phyloP scores from a whole-genome alignment of 2,329 filamentous ascomycete genomes.

The Colletotrichum trifolii region DNA sequence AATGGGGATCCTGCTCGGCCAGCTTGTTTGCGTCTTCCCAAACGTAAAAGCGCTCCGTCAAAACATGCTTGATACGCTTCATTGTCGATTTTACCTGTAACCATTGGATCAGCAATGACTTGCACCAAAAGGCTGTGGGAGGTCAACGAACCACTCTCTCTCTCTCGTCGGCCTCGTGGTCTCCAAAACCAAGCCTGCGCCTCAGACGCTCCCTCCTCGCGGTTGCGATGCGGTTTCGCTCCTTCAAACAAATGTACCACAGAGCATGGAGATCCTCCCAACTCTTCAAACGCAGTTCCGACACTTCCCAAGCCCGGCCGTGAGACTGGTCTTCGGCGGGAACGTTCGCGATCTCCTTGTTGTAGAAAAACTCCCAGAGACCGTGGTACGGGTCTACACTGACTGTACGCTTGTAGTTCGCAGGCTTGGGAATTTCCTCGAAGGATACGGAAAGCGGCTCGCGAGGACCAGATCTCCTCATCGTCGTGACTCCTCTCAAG shows the following conservation, averaged over 20 bases:
- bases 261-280: slow-evolving; percentile 93
- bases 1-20: slow-evolving; percentile 74
- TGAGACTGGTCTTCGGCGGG: slow-evolving; percentile 78
- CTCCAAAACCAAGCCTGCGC: slow-evolving; percentile 78
- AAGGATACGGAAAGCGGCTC: slow-evolving; percentile 80
- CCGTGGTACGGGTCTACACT: slow-evolving; percentile 80
- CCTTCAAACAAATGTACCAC: slow-evolving; percentile 95
- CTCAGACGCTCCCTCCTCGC: slow-evolving; percentile 75
- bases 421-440: slow-evolving; percentile 78
- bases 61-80: slow-evolving; percentile 82
- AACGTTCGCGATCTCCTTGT: slow-evolving; percentile 74
- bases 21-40: slow-evolving; percentile 81
- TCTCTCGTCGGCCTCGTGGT: slow-evolving; percentile 72
- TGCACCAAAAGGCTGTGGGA: background rate
- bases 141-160: slow-evolving; percentile 70
- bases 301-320: slow-evolving; percentile 84
- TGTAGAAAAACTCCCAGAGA: slow-evolving; percentile 91
- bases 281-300: slow-evolving; percentile 88
- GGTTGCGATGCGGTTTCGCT: slow-evolving; percentile 90
- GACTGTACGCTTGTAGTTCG: slow-evolving; percentile 68
- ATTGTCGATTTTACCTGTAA: slow-evolving; percentile 80
- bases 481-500: slow-evolving; percentile 82
- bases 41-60: slow-evolving; percentile 89
- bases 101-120: slow-evolving; percentile 13
- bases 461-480: slow-evolving; percentile 80